Base-by-base conservation (phyloP, 805 yeast genomes). In the Myxozyma kluyveri region DNA sequence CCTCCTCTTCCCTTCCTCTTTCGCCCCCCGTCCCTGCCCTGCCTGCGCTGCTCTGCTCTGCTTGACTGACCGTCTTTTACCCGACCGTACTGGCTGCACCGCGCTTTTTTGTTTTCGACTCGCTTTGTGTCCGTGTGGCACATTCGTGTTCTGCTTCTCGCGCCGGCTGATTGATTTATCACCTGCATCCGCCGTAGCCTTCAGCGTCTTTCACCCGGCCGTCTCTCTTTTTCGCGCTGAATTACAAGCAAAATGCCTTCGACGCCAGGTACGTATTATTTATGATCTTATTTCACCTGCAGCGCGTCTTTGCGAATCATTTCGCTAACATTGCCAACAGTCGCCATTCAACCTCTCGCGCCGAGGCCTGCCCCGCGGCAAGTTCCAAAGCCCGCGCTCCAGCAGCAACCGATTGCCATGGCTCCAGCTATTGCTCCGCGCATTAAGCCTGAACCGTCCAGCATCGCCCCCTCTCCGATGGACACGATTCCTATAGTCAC, bases 341-440 rank as follows among this genome's bases (percentile, higher is more conserved):
- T 48, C 35, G 59, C 59, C 39, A 50, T 55, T 12, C 55, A 42
- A 38, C 58, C 56, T 3, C 50, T 53, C 2, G 46, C 31, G 12
- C 31, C 35, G 5, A 35, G 31, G 3, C 29, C 44, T 14, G 35
- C 45, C 36, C 45, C 19, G 37, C 50, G 22, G 7, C 49, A 23
- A 1, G 50, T 24, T 14, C 31, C 35, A 4, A 37, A 26, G 2
- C 29, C 48, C 17, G 31, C 45, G 33, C 45, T 21, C 32, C 47
- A 21, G 14, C 49, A 33, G 27, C 6, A 19, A 21, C 50, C 45
- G 26, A 21, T 26, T 17, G 19, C 51, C 24, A 44, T 48, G 6
- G 24, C 45, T 9, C 50, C 47, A 7, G 44, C 54, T 6, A 54
- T 56, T 23, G 60, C 60, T n/a, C 60, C 60, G 32, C 50, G 54